Evolutionary conservation across 345 rosid genomes (phyloP), one percentile per base, ranked within the genome.

Genomic region (Eucalyptus erythrocorys): DNA sequence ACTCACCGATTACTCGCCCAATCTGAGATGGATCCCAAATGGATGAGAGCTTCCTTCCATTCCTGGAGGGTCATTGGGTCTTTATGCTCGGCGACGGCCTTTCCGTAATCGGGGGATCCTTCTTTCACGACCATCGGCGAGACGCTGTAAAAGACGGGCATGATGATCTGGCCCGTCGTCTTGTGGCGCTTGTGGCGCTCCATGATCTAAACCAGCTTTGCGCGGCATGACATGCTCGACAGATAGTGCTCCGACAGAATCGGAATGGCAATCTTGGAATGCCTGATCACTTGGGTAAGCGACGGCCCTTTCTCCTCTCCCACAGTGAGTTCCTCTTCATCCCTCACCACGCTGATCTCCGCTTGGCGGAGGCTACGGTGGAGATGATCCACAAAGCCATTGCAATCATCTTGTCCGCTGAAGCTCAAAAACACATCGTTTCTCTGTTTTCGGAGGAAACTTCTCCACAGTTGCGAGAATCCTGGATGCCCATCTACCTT

Each of bases 371-470:
- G 34, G 76, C 71, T 61, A 6, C 0, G 8, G 71, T 13, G 3
- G 19, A 61, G 71, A 61, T 30, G 71, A 61, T 4, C 4, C 8
- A 61, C 37, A 13, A 61, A 61, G 71, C 5, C 71, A 0, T 0
- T 6, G 19, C 1, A 5, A 30, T 5, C 4, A 61, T 61, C 37
- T 8, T 1, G 16, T n/a, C 19, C 37, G 0, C 17, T 64, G 37
- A 64, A n/a, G 76, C 37, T 7, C 34, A 64, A 64, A 7, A 13
- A 61, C 71, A 64, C 59, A 53, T 53, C 27, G 27, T 1, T 53
- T 53, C 59, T 53, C 27, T 53, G 21, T 26, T 53, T 21, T 53
- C 59, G 59, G 59, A 21, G 59, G 59, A 53, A 19, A 11, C 59
- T 53, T 22, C 2, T 53, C 59, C 59, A 53, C 22, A 22, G 47